A percentile compares a stretch with the other conserved stretches of the same genome.
Conservation (phyloP, 1,139 yeast species). For the Protomyces arabidopsidicola region DNA sequence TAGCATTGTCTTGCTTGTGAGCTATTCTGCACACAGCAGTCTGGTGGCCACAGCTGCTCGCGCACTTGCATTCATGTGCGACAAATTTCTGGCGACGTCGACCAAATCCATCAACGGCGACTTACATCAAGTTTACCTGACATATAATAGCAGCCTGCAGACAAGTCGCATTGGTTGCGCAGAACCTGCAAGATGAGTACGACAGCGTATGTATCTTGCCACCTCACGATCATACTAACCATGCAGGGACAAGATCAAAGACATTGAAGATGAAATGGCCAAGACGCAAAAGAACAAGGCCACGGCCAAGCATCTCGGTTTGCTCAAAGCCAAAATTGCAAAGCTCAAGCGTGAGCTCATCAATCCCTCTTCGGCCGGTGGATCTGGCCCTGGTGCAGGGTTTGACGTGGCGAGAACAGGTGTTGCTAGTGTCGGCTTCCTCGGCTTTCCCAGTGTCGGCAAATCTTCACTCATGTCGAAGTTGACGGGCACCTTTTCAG, state of each 20-base stretch:
- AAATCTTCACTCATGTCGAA: constrained; percentile 75
- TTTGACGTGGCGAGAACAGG: constrained; percentile 98
- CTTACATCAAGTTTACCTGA: too few species aligned
- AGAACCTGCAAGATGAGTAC: background rate
- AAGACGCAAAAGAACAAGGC: constrained; percentile 32
- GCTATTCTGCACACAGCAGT: too few species aligned
- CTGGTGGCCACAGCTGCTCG: too few species aligned
- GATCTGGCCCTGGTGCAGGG: constrained; percentile 83
- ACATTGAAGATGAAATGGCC: constrained; percentile 32
- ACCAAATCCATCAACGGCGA: too few species aligned
- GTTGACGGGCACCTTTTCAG: constrained; percentile 92
- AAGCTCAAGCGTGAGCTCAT: constrained; percentile 86
- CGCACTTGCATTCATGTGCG: too few species aligned
- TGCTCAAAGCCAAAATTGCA: constrained; percentile 91
- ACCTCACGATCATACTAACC: background rate
- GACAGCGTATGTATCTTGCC: background rate
- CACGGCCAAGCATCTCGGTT: constrained; percentile 66
- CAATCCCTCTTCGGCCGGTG: constrained; percentile 69
- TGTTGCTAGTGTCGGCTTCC: constrained; percentile 93
- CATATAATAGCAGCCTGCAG: background rate
- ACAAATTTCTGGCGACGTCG: too few species aligned
- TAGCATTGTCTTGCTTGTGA: background rate
- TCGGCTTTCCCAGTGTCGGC: constrained; percentile 99
- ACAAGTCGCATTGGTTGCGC: background rate
- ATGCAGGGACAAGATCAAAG: constrained; percentile 29